phyloP scores from a whole-genome alignment of 140 eudicot genomes.

The Senecio squalidus region DNA sequence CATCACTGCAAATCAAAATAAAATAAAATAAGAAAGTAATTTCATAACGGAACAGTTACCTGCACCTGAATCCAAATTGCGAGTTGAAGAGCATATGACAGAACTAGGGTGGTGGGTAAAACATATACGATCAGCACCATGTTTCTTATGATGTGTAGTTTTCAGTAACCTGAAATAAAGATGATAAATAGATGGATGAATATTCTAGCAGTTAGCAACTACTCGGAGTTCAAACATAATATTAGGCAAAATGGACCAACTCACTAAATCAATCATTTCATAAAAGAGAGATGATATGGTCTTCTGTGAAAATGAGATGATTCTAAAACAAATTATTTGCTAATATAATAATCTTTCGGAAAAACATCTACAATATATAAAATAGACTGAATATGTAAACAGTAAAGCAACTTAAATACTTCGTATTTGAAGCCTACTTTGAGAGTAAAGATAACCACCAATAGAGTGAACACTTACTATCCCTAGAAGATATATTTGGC shows the following conservation, averaged over 20 bases:
- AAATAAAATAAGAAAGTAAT: background rate
- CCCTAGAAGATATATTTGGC: background rate
- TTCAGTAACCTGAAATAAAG: conserved; percentile 62
- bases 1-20: background rate
- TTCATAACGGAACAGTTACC: conserved; percentile 23
- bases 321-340: background rate
- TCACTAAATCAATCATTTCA: background rate
- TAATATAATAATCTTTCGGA: background rate
- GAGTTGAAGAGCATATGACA: conserved; percentile 77
- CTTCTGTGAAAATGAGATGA: background rate
- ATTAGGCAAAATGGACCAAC: conserved; percentile 1
- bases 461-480: background rate
- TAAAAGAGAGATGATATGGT: background rate
- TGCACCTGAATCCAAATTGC: conserved; percentile 59
- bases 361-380: background rate
- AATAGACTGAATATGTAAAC: background rate
- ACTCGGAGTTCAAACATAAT: background rate
- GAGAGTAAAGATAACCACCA: conserved; percentile 1
- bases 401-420: background rate
- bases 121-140: conserved; percentile 94
- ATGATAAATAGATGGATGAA: conserved; percentile 1
- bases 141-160: conserved; percentile 85
- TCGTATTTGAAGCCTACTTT: conserved; percentile 5
- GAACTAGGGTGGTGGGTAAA: conserved; percentile 93
- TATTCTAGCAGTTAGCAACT: background rate